phyloP scores from a whole-genome alignment of 2,329 filamentous ascomycete species.

The Tolypocladium sp. region DNA sequence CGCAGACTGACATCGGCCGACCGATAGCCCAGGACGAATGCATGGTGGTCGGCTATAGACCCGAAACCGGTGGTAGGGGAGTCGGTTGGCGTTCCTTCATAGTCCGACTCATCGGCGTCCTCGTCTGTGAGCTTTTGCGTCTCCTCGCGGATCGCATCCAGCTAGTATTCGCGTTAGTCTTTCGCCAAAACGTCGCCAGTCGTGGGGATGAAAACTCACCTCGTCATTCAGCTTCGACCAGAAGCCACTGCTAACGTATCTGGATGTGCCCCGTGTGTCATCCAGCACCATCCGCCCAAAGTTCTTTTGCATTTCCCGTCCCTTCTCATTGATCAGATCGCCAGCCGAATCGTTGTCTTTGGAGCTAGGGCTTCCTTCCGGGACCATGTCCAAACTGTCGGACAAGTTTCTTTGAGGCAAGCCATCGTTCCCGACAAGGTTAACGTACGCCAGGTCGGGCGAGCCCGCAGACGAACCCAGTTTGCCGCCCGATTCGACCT shows the following conservation, averaged over 20 bases:
- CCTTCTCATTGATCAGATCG: slow-evolving; percentile 24
- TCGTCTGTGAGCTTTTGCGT: slow-evolving; percentile 36
- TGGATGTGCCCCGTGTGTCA: slow-evolving; percentile 55
- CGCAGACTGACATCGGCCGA: slow-evolving; percentile 60
- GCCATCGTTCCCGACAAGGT: slow-evolving; percentile 1
- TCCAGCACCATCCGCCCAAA: slow-evolving; percentile 64
- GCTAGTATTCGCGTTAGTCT: slow-evolving; percentile 10
- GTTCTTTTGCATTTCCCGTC: slow-evolving; percentile 27
- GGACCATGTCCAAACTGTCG: slow-evolving; percentile 4
- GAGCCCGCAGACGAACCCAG: slow-evolving; percentile 20
- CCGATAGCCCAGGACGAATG: slow-evolving; percentile 64
- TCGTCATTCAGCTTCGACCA: slow-evolving; percentile 71
- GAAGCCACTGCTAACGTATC: slow-evolving; percentile 70
- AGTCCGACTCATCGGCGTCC: slow-evolving; percentile 44
- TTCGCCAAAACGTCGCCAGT: background rate
- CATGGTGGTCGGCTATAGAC: slow-evolving; percentile 47
- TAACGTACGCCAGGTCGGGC: slow-evolving; percentile 11
- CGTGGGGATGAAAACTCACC: slow-evolving; percentile 28
- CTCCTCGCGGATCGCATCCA: slow-evolving; percentile 36
- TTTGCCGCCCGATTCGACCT: slow-evolving; percentile 34
- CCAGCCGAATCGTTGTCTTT: slow-evolving; percentile 15
- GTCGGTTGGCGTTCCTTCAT: slow-evolving; percentile 46
- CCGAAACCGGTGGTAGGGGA: slow-evolving; percentile 23
- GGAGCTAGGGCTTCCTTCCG: slow-evolving; percentile 8
- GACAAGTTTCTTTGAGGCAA: slow-evolving; percentile 4